Evolutionary conservation across 306 rosid species (phyloP).

Genomic region (Citrullus mucosospermus): DNA sequence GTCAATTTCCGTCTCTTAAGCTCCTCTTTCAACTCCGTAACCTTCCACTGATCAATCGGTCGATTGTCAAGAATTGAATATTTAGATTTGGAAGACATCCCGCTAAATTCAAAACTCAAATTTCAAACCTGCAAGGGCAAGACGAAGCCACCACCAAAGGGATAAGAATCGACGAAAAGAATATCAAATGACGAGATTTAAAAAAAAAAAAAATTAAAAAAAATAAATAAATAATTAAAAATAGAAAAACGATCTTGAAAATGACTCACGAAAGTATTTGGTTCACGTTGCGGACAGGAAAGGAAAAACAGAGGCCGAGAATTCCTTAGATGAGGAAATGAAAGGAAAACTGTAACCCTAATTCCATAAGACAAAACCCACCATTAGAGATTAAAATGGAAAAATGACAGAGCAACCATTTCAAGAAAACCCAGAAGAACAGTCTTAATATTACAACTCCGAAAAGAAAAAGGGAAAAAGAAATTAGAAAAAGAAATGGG

Average conservation of each 20-base stretch:
- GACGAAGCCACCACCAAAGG: background rate
- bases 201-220: no score
- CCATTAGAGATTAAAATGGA: conserved; percentile 22
- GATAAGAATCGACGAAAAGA: background rate
- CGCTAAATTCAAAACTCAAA: conserved; percentile 25
- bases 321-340: conserved; percentile 1
- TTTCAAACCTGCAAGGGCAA: conserved; percentile 18
- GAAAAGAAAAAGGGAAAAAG: background rate
- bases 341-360: conserved; percentile 53
- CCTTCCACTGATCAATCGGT: conserved; percentile 88
- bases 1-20: conserved; percentile 63
- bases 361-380: conserved; percentile 38
- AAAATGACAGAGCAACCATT: background rate
- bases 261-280: conserved; percentile 37
- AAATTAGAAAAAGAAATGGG: background rate
- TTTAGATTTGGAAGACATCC: conserved; percentile 45
- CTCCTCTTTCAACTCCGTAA: conserved; percentile 82
- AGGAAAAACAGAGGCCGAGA: background rate
- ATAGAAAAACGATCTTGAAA: background rate
- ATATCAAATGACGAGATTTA: background rate
- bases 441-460: background rate
- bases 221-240: no score
- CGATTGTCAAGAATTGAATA: conserved; percentile 60
- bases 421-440: conserved; percentile 17
- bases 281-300: background rate